Percentiles rank a stretch among this genome's conserved stretches.
These are phyloP conservation scores for Benincasa hispida DNA, from an alignment of 306 rosid genomes.

Conservation along the genomic window DNA sequence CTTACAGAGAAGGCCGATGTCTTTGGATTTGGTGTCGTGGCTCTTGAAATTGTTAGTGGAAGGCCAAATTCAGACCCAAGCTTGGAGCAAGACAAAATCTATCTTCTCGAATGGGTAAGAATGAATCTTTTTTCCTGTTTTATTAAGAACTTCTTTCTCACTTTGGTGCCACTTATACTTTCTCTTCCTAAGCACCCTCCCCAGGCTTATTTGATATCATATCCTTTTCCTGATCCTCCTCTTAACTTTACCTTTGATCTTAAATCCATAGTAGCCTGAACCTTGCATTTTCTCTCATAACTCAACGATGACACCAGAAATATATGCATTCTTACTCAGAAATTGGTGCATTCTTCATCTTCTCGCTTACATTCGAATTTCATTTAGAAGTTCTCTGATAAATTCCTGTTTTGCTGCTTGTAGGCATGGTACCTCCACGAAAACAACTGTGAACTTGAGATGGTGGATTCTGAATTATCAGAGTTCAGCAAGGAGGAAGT, in stretches of 20 bases:
- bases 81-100: conserved; percentile 41
- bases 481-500: conserved; percentile 33
- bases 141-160: not conserved
- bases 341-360: not conserved
- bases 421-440: conserved; percentile 69
- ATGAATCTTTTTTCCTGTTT: not conserved
- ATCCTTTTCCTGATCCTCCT: not conserved
- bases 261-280: not conserved
- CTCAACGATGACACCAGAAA: not conserved
- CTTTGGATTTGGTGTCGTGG: conserved; percentile 82
- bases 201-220: not conserved
- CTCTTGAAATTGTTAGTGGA: conserved; percentile 62
- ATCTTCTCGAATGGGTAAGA: conserved; percentile 73
- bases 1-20: conserved; percentile 77
- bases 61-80: conserved; percentile 52
- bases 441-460: conserved; percentile 19
- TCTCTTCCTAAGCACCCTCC: not conserved
- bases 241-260: not conserved
- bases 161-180: not conserved
- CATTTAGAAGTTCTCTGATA: not conserved
- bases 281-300: not conserved
- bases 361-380: not conserved
- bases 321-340: not conserved
- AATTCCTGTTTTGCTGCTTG: not conserved
- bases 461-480: conserved; percentile 33